A percentile compares a stretch with the other conserved stretches of the same genome.
phyloP scores from a whole-genome alignment of 768 basidiomycete genomes.

The Boletus tomentosulus region DNA sequence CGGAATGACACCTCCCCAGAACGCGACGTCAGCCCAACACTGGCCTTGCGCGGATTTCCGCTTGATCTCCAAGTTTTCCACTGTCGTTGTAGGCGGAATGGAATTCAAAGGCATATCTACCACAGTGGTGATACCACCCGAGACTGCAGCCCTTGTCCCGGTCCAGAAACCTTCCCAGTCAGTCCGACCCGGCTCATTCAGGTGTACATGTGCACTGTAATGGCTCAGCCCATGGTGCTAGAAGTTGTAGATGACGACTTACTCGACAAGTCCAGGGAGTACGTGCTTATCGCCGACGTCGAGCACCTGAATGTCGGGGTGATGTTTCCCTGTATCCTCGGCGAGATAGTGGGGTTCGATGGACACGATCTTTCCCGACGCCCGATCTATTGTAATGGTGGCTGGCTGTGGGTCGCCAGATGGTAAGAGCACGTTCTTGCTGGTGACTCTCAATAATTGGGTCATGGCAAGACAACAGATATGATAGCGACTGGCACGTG shows the following conservation, averaged over 20 bases:
- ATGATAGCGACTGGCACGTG: not conserved
- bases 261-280: constrained; percentile 83
- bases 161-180: constrained; percentile 94
- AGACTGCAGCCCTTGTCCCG: constrained; percentile 85
- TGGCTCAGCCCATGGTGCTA: not conserved
- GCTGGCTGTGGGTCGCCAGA: constrained; percentile 50
- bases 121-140: constrained; percentile 92
- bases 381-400: constrained; percentile 56
- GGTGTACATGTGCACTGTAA: constrained; percentile 80
- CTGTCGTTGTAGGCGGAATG: constrained; percentile 91
- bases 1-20: constrained; percentile 93
- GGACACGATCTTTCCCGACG: constrained; percentile 56
- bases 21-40: constrained; percentile 65
- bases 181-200: constrained; percentile 91
- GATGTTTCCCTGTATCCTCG: constrained; percentile 23
- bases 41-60: constrained; percentile 65
- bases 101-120: constrained; percentile 99
- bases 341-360: constrained; percentile 37
- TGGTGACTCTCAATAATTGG: constrained; percentile 41
- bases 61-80: constrained; percentile 70
- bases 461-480: constrained; percentile 9
- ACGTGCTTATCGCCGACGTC: constrained; percentile 57
- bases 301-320: constrained; percentile 37
- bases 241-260: constrained; percentile 2
- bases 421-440: constrained; percentile 57